Base-by-base conservation (phyloP, 176 grass and related monocot species). In the Cocos nucifera region DNA sequence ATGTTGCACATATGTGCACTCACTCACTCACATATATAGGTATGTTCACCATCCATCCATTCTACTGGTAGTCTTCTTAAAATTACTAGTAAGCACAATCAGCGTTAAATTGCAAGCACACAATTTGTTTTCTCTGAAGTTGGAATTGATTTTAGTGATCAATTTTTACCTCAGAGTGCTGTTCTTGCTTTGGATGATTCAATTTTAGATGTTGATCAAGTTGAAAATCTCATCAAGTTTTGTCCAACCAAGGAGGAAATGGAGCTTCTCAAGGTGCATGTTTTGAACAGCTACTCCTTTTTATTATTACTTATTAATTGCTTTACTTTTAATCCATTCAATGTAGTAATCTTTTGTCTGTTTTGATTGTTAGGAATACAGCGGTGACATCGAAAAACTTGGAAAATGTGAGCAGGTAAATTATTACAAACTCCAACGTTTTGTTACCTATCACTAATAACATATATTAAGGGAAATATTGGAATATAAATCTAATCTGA, bases 341-440 rank as follows among this genome's bases (percentile, higher is more conserved):
- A 14, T 12, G 10, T 44, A 12, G 8, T 44, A 44, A 44, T 44
- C 18, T 27, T 78, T 51, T 21, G 52, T 49, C 23, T 32, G 70
- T 55, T 60, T 57, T 44, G 10, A 12, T 44, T 63, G 29, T 57
- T 66, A 96, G 92, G 83, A 76, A 64, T 90, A 90, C 69, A 88
- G 72, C 0, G 83, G 87, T 20, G 69, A 96, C 54, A 90, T 75
- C 52, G 78, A 75, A 65, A 87, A 82, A 66, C 86, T 96, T 48
- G 92, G 92, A 69, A 96, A 96, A 67, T 96, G 92, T 74, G 92
- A 96, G 72, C 80, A 87, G 92, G 92, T 96, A 90, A 70, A 44
- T 9, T 44, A 14, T 44, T 44, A 44, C 35, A 14, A 44, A 44
- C 35, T 44, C 9, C 10, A 44, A 44, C 2, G 1, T 44, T 12